Evolutionary conservation across 306 rosid genomes (phyloP).

Genomic region (Vigna mungo): DNA sequence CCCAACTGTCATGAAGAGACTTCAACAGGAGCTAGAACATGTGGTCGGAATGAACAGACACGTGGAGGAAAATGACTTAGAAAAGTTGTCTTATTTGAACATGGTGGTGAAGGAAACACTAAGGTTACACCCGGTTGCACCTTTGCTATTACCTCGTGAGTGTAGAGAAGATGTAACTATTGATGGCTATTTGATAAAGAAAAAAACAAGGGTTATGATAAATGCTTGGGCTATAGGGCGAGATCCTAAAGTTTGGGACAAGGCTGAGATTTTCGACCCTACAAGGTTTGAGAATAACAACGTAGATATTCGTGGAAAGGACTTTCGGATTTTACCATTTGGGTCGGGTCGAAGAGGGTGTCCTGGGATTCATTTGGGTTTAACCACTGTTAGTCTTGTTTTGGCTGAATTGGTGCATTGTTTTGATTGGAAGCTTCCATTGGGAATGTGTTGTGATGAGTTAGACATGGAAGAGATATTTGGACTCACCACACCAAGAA

Average conservation of each 20-base stretch:
- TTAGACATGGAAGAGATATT: conserved; percentile 50
- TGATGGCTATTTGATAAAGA: conserved; percentile 45
- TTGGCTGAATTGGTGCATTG: conserved; percentile 52
- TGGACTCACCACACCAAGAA: conserved; percentile 30
- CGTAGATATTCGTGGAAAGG: conserved; percentile 35
- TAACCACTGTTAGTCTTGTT: conserved; percentile 1
- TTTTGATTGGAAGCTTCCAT: conserved; percentile 54
- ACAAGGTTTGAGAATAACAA: conserved; percentile 31
- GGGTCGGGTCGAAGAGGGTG: conserved; percentile 57
- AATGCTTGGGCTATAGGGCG: conserved; percentile 52
- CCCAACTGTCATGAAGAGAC: conserved; percentile 41
- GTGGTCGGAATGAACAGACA: conserved; percentile 41
- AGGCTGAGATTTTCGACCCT: conserved; percentile 38
- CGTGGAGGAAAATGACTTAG: conserved; percentile 52
- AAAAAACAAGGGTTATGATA: conserved; percentile 31
- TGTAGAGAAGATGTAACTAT: conserved; percentile 29
- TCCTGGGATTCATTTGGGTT: conserved; percentile 50
- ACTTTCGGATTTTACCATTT: conserved; percentile 51
- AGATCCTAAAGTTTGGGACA: conserved; percentile 46
- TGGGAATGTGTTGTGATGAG: background rate
- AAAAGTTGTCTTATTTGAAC: conserved; percentile 39
- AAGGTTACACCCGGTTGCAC: conserved; percentile 42
- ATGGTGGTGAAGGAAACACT: conserved; percentile 55
- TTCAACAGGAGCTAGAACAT: conserved; percentile 45
- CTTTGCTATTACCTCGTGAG: conserved; percentile 36